Evolutionary conservation across 148 eudicot species (phyloP), one percentile per base, ranked within the genome.

Genomic region (Vaccinium vitisidaea): DNA sequence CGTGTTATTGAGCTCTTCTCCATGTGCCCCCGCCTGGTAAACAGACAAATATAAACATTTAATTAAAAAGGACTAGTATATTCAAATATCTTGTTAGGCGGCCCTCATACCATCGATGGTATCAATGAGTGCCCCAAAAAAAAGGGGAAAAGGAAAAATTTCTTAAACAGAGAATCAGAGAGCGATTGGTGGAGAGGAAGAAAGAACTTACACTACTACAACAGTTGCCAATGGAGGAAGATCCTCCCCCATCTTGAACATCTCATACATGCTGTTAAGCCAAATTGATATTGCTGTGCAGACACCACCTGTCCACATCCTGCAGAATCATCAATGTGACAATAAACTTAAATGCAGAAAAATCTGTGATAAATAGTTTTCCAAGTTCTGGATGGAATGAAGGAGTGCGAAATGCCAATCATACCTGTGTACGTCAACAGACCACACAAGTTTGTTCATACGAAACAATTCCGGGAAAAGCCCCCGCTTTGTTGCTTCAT

Each of bases 221-320:
- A 93, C 89, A 79, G 95, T 85, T 21, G 95, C 98, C 58, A 96
- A 58, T 73, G 95, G 97, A 86, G 99, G 98, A 88, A 96, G 94
- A 87, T 91, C 91, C 85, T 89, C 90, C 84, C 94, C 91, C 54
- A 88, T 88, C 78, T 82, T 84, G 63, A 88, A 84, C 89, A 87
- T 87, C 82, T 86, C 89, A 79, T 84, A 84, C 96, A 96, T 91
- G 84, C 91, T 88, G 82, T 89, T 90, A 63, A 96, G 86, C 99
- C 99, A 96, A 83, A 94, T 87, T 70, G 94, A 94, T 90, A 96
- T 84, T 84, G 99, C 98, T 61, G 94, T 88, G 84, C 97, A 93
- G 75, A 94, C 92, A 82, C 95, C 90, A 80, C 99, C 98, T 50
- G 99, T 92, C 97, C 98, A 96, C 98, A 96, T 89, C 90, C 99